Evolutionary conservation across 345 rosid genomes (phyloP).

Genomic region (Psidium friedrichsthalianum): DNA sequence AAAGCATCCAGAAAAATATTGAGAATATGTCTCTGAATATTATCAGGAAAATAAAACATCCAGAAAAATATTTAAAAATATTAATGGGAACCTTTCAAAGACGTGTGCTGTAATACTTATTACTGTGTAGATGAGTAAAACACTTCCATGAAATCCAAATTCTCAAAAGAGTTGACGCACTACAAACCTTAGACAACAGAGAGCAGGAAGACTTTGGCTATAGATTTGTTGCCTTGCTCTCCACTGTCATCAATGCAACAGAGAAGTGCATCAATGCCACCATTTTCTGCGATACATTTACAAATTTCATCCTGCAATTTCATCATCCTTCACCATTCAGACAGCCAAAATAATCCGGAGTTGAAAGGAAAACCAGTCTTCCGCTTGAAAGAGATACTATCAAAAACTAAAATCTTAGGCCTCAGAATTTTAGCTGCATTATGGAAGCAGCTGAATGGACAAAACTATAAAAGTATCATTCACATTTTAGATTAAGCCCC

Average conservation of each 20-base stretch:
- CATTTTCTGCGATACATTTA: constrained; percentile 76
- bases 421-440: not conserved
- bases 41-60: not conserved
- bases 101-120: not conserved
- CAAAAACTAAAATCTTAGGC: not conserved
- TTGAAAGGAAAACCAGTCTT: not conserved
- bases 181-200: constrained; percentile 59
- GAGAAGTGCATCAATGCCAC: constrained; percentile 76
- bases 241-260: constrained; percentile 68
- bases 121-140: not conserved
- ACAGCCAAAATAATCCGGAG: not conserved
- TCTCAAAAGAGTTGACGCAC: not conserved
- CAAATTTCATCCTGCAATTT: constrained; percentile 66
- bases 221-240: constrained; percentile 59
- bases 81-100: not conserved
- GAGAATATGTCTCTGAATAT: not conserved
- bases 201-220: constrained; percentile 77
- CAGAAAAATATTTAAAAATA: not conserved
- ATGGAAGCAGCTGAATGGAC: not conserved
- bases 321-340: not conserved
- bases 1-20: not conserved
- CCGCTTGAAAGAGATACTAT: not conserved
- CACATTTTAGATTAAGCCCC: not conserved
- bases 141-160: not conserved
- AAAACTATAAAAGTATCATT: not conserved